phyloP scores from a whole-genome alignment of 305 asterid genomes.

The Rubia occidens region DNA sequence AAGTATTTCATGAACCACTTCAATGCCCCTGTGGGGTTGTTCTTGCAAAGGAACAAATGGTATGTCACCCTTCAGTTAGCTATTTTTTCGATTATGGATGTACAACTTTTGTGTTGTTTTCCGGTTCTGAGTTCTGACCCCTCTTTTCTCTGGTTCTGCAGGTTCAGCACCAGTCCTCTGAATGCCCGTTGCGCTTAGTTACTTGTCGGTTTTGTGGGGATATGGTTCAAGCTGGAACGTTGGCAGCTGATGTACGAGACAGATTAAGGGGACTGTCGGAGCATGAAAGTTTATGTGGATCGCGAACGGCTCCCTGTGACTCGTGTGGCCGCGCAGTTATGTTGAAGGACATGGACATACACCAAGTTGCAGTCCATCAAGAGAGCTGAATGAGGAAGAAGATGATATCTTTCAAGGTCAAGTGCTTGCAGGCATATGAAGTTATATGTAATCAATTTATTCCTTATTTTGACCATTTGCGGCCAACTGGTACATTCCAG shows the following conservation, averaged over 20 bases:
- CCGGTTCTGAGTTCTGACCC: background rate
- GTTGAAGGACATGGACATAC: slow-evolving; percentile 97
- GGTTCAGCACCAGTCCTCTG: slow-evolving; percentile 81
- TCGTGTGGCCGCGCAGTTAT: slow-evolving; percentile 92
- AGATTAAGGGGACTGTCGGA: slow-evolving; percentile 77
- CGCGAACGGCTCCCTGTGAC: slow-evolving; percentile 90
- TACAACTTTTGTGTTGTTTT: background rate
- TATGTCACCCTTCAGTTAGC: slow-evolving; percentile 14
- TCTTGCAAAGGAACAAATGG: slow-evolving; percentile 90
- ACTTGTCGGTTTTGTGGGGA: slow-evolving; percentile 93
- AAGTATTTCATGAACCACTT: slow-evolving; percentile 91
- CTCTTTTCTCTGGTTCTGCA: slow-evolving; percentile 15
- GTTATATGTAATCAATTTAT: background rate
- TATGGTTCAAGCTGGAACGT: slow-evolving; percentile 87
- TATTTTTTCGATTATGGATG: too few relatives aligned
- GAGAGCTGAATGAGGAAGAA: slow-evolving; percentile 38
- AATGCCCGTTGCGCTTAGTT: slow-evolving; percentile 64
- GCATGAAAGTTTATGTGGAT: slow-evolving; percentile 85
- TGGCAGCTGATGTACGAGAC: slow-evolving; percentile 70
- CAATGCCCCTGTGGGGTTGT: slow-evolving; percentile 75
- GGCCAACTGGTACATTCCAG: too few relatives aligned
- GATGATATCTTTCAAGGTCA: background rate
- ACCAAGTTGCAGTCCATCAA: slow-evolving; percentile 83
- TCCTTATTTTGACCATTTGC: background rate
- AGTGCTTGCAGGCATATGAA: background rate